These are phyloP conservation scores for Trichoderma atroviride DNA, from an alignment of 2,329 filamentous ascomycete species.

Conservation along the genomic window DNA sequence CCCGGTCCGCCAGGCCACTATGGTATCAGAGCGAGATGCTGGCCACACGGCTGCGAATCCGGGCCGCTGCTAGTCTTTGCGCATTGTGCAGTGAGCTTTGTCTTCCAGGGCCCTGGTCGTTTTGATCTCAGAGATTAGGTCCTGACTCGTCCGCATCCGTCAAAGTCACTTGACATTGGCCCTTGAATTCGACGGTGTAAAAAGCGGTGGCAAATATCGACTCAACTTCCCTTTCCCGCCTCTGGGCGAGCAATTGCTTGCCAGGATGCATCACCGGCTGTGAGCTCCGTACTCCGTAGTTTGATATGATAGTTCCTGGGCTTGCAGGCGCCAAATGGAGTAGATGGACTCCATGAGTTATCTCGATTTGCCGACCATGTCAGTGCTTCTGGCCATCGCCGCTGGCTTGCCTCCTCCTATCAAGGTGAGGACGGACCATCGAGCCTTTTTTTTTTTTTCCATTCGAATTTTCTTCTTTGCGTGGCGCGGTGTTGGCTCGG, in stretches of 20 bases:
- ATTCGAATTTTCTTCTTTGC: background rate
- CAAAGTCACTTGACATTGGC: slow-evolving; percentile 24
- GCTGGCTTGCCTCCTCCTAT: slow-evolving; percentile 5
- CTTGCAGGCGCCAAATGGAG: background rate
- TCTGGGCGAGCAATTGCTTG: background rate
- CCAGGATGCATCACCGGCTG: slow-evolving; percentile 13
- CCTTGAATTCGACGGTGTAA: slow-evolving; percentile 21
- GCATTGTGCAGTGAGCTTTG: slow-evolving; percentile 9
- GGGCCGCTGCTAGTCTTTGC: slow-evolving; percentile 39
- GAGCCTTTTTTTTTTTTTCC: background rate
- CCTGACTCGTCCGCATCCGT: slow-evolving; percentile 25
- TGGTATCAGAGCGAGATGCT: slow-evolving; percentile 29
- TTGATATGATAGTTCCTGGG: slow-evolving; percentile 2
- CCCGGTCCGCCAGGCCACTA: slow-evolving; percentile 35
- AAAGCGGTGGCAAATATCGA: slow-evolving; percentile 19
- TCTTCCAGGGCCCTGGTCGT: slow-evolving; percentile 8
- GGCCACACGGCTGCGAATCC: slow-evolving; percentile 42
- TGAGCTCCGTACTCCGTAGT: slow-evolving; percentile 11
- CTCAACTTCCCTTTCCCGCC: background rate
- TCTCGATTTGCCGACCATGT: slow-evolving; percentile 25
- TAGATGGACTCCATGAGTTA: slow-evolving; percentile 6
- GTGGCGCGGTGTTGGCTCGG: background rate
- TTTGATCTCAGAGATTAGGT: slow-evolving; percentile 25
- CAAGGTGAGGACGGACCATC: slow-evolving; percentile 13
- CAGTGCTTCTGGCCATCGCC: background rate